Evolutionary conservation across 2,329 filamentous ascomycete species (phyloP), one percentile per base, ranked within the genome.

Genomic region (Teratosphaeria gauchensis): DNA sequence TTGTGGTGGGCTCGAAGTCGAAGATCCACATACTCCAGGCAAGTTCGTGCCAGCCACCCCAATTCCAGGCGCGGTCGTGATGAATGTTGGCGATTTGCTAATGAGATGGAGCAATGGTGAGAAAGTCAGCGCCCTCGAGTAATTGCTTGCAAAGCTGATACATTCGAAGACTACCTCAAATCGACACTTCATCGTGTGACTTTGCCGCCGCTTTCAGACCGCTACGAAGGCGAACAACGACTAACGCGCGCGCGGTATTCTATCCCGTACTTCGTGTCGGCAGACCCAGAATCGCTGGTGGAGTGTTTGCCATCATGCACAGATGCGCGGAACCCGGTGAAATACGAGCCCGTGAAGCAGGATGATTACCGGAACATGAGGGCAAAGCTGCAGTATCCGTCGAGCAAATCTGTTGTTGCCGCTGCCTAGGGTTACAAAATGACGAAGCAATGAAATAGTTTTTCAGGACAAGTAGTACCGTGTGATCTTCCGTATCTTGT

Each of bases 71-170:
- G 66, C 70, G 0, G 69, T 75, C 56, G 61, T 76, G 28, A 71
- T 76, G 24, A 76, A 76, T 58, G 65, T 75, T 0, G 74, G 73
- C 2, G 74, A 76, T 59, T 57, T 76, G 62, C 58, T 76, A 68
- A 72, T 69, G 63, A 62, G 74, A 19, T 76, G 74, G 74, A 71
- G 64, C 46, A 71, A 71, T 56, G 66, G 63, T 59, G 33, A 51
- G 58, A 61, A 4, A 16, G 53, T 38, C n/a, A n/a, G 4, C 42
- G 19, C 14, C 16, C 4, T 28, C 51, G 51, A n/a, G 12, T n/a
- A 21, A 31, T 31, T 21, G 30, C 5, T 42, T 42, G 51, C 51
- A 52, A 28, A 52, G 51, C 51, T 28, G 51, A 24, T 52, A 52
- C 16, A 7, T 1, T 53, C n/a, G 12, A 24, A 65, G 72, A 70